Conservation (phyloP, 2,329 filamentous ascomycete genomes). For the Apiospora arundinis region DNA sequence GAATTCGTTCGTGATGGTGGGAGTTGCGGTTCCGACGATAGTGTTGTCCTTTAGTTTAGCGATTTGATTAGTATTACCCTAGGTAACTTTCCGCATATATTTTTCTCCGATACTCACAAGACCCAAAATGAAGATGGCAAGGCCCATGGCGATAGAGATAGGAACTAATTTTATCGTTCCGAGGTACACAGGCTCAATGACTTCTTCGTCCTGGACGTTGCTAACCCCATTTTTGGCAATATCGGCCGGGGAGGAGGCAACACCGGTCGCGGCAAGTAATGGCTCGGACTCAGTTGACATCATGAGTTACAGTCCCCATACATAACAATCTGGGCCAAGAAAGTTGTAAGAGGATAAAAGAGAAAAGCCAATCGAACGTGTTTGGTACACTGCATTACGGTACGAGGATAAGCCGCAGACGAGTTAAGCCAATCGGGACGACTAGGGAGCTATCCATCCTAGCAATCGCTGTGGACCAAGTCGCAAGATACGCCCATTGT, state of each 20-base stretch:
- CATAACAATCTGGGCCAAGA: too few species aligned
- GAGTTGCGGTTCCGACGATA: conserved; percentile 31
- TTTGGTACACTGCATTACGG: neutral
- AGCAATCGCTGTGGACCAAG: neutral
- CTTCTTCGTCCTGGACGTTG: neutral
- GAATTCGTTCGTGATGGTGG: conserved; percentile 31
- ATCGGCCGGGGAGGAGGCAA: neutral
- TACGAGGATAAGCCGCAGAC: neutral
- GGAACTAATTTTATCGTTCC: neutral
- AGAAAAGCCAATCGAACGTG: neutral
- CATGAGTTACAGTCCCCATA: too few species aligned
- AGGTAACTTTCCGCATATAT: fast-evolving
- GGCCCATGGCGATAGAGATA: neutral
- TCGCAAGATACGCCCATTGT: neutral
- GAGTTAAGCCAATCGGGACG: neutral
- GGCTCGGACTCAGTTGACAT: neutral
- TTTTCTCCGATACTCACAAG: neutral
- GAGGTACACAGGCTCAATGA: neutral
- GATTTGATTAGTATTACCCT: neutral
- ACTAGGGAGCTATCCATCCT: neutral
- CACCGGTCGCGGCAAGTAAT: neutral
- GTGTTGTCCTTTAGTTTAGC: conserved; percentile 26
- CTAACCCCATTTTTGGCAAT: neutral
- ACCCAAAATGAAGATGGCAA: neutral
- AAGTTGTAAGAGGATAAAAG: neutral